Evolutionary conservation across 2,329 filamentous ascomycete genomes (phyloP), one percentile per base, ranked within the genome.

Genomic region (Coleophoma cylindrospora): DNA sequence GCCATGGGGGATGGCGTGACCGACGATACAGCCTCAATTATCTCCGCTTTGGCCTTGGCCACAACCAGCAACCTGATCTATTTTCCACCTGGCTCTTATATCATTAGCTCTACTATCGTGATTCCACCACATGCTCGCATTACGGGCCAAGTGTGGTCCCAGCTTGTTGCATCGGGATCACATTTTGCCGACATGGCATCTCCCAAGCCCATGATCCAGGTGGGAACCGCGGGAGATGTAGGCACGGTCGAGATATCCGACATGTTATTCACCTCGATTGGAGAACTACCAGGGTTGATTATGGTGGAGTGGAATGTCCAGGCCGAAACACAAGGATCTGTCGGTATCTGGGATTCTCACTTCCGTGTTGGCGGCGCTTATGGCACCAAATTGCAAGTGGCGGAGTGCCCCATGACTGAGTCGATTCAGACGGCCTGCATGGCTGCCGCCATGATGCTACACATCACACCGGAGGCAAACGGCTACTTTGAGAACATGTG

Each of bases 21-120:
- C 4, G 80, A 83, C 61, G 79, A 83, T 59, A 84, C 82, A 4
- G 67, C 19, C 19, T 2, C 19, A 19, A 19, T 19, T 19, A 19
- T 19, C 19, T 19, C 19, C 19, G 19, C 19, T 19, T 19, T 19
- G 19, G 19, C 19, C 19, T 60, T 65, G n/a, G 58, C 65, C 14
- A 68, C 68, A 32, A 72, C 75, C 54, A 82, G 81, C 56, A 75
- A 69, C 7, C 40, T 81, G 43, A 61, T 80, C 13, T 81, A 74
- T 65, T 69, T 83, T 50, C 77, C 80, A 57, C 70, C 73, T 53
- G 80, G 80, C 44, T 64, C 74, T 9, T 83, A 82, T 67, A 67
- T 67, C 45, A 66, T 79, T 17, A 75, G 69, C 4, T 58, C 59
- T 19, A 77, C 75, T 3, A 62, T 77, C 50, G 61, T 54, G 7